Percentiles rank a stretch among this genome's conserved stretches.
phyloP scores from a whole-genome alignment of 2,329 filamentous ascomycete genomes.

The Xylariaceae sp. region DNA sequence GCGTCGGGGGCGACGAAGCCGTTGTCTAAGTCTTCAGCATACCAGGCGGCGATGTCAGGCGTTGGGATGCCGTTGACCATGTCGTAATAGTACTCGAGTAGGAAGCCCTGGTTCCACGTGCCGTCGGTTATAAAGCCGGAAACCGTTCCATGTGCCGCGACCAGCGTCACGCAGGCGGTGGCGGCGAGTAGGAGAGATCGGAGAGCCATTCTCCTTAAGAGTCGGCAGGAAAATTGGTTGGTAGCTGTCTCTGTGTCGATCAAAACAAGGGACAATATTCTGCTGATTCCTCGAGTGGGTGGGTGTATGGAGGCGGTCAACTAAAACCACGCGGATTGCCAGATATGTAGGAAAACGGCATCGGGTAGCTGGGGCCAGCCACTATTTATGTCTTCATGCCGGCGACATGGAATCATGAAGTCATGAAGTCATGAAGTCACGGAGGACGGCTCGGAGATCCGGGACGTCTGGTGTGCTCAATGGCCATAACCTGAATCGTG shows the following conservation, averaged over 20 bases:
- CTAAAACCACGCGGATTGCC: not conserved
- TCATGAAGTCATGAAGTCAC: not conserved
- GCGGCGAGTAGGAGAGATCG: conserved; percentile 9
- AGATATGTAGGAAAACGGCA: not conserved
- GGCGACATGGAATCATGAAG: not conserved
- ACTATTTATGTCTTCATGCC: conserved; percentile 4
- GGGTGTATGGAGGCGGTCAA: not conserved
- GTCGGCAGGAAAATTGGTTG: not conserved
- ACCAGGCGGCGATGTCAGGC: conserved; percentile 19
- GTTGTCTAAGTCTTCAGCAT: conserved; percentile 32
- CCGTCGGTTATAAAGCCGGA: conserved; percentile 16
- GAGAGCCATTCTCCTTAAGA: not conserved
- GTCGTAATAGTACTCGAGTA: conserved; percentile 14
- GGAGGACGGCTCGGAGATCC: too few relatives aligned
- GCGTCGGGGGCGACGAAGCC: conserved; percentile 35
- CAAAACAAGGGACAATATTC: not conserved
- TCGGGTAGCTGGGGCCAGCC: not conserved
- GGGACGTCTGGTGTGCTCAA: not conserved
- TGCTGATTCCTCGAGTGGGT: not conserved
- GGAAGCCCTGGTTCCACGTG: conserved; percentile 16
- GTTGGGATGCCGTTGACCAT: conserved; percentile 1
- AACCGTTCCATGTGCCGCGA: conserved; percentile 9
- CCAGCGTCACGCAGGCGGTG: conserved; percentile 5
- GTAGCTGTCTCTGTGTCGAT: not conserved
- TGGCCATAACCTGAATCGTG: not conserved